Evolutionary conservation across 2,329 filamentous ascomycete species (phyloP), one percentile per base, ranked within the genome.

Genomic region (Fusarium setosum): DNA sequence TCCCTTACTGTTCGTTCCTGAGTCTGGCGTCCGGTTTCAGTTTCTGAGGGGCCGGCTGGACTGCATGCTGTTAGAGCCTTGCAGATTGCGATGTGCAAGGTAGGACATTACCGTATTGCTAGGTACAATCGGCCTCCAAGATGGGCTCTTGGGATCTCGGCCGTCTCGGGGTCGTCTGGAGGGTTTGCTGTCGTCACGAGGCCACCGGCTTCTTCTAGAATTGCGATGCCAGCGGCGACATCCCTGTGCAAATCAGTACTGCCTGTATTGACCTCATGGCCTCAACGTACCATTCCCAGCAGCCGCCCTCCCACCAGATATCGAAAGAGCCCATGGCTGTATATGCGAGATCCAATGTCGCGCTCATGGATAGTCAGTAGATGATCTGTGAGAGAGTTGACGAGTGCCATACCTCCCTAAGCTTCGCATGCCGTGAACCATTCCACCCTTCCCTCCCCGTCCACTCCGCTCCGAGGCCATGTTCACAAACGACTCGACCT

Each of bases 221-320:
- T 88, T 5, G 89, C 90, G 59, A 93, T 88, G 3, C 91, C 91
- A 12, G 91, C 92, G 2, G 91, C 90, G 4, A 93, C 91, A 67
- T 94, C 92, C 90, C 84, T 85, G 4, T n/a, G 3, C 45, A 12
- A 58, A 50, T 59, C 26, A 58, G 53, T 21, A 35, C 42, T 17
- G 5, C 31, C 6, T 6, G 11, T 5, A 38, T 24, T 15, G 20
- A 15, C 10, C 12, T n/a, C 4, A 2, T 15, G 10, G 4, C 3
- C 15, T 32, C 6, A 18, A 75, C 83, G 66, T 70, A 89, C 88
- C 91, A 94, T 76, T 93, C 92, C 91, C 91, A 93, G 71, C 90
- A 93, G 0, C 91, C 91, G 4, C 90, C 91, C 73, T 94, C 91
- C 91, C 91, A 94, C 91, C 91, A 93, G 11, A 93, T 92, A 76